Evolutionary conservation across 768 basidiomycete species (phyloP), one percentile per base, ranked within the genome.

Genomic region (Phanerodontia chrysosporium): DNA sequence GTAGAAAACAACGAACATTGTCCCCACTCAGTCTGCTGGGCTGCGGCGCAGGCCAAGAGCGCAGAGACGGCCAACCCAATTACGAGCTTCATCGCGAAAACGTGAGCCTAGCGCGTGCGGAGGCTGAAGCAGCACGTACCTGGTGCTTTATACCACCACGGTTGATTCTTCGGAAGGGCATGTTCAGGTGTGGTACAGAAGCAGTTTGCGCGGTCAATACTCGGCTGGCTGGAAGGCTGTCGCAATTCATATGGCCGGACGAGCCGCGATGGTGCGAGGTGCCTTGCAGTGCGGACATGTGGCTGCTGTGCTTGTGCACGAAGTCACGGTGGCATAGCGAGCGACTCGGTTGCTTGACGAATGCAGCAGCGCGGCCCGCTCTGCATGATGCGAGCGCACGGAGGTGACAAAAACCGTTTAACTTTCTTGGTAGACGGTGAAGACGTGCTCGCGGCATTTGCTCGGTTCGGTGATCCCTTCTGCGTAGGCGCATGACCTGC

Each of bases 1-100:
- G 18, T 16, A 28, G 21, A 4, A 49, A 45, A 55, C 18, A 12
- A 44, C 45, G 32, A 32, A 62, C 60, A 62, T 58, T 62, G 60
- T 13, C 22, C 13, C 60, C 60, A 62, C 8, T 51, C 57, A 22
- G 42, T 7, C 35, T 54, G 39, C 35, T 57, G 55, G 21, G 60
- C 56, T 2, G 42, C 35, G n/a, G 39, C 54, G 22, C 9, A 27
- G 22, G 24, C 42, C 36, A 45, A 21, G 2, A 55, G 27, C 5
- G 42, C 39, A 45, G 25, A 39, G 22, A 55, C 5, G 16, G 42
- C 25, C 13, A 55, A 29, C 9, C 54, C n/a, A 4, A 55, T 21
- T 14, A 29, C 21, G 13, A 55, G 32, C 42, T 45, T 55, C 54
- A 55, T 55, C 12, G 10, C 16, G 28, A 42, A 18, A 4, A n/a